Evolutionary conservation across 306 rosid genomes (phyloP), one percentile per base, ranked within the genome.

Genomic region (Prunus davidiana): DNA sequence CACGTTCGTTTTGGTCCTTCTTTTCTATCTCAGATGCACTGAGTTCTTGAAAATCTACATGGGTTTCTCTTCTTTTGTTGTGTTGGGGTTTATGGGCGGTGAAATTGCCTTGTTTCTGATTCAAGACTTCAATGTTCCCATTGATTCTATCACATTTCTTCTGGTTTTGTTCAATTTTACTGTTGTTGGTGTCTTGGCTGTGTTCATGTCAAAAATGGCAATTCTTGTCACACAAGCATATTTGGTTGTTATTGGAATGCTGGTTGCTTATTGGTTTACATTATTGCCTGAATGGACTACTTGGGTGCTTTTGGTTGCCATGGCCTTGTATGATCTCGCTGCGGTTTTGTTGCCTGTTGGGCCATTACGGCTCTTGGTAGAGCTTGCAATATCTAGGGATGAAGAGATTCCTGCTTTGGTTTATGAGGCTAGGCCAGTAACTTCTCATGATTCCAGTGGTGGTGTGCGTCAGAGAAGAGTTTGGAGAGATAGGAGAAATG

Each of bases 271-370:
- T 86, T 92, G 91, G 86, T 95, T 95, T 75, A 95, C 97, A n/a
- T 83, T 89, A 80, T 86, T 95, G 72, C 98, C 98, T 64, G 98
- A 95, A 74, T 95, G 98, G 98, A 92, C 98, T 55, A 92, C 98
- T 5, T 95, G 98, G 97, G 88, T 84, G 45, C 81, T 95, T 51
- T 84, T 95, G 80, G 84, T 92, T 89, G 90, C 98, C 52, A 75
- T 95, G 97, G 91, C 98, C 20, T 70, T 95, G 75, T 95, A 95
- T 80, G 98, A 95, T 67, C 90, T 95, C 63, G 98, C 97, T 1
- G 97, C 98, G 1, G 97, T 95, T 78, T 70, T 95, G 60, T 76
- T 95, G 76, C 98, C 98, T 25, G 71, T 90, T 78, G 98, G 98
- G 6, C 98, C 98, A 0, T 63, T 95, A 18, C 88, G 90, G 90